Conservation (phyloP, 1,284 basidiomycete species). For the Ganoderma lingzhi region DNA sequence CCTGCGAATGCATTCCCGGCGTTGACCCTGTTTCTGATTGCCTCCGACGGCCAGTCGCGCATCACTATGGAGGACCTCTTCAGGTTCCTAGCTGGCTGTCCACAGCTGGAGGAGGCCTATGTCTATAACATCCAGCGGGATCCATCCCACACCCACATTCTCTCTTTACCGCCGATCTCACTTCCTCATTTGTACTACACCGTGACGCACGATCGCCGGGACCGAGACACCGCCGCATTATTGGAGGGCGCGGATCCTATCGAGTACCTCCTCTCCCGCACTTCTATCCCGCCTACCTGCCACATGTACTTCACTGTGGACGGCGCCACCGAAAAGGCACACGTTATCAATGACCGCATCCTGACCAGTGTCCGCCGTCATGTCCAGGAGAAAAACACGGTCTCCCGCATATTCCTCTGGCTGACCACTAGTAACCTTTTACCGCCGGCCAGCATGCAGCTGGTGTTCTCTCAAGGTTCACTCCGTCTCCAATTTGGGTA, state of each 20-base stretch:
- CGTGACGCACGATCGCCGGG: not conserved
- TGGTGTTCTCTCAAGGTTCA: not conserved
- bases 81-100: conserved; percentile 10
- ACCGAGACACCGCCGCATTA: too few relatives aligned
- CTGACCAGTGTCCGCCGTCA: not conserved
- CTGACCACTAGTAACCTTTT: not conserved
- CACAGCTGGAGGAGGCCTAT: conserved; percentile 6
- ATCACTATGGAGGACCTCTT: not conserved
- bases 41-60: not conserved
- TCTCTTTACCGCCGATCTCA: not conserved
- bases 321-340: not conserved
- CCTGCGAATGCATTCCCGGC: conserved; percentile 10
- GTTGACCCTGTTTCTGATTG: not conserved
- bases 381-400: not conserved
- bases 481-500: not conserved
- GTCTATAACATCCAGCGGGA: not conserved
- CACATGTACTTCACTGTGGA: not conserved
- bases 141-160: too few relatives aligned
- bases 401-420: not conserved
- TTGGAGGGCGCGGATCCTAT: too few relatives aligned
- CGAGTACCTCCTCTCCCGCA: not conserved
- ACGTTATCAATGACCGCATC: not conserved
- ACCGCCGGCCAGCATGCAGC: not conserved
- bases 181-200: not conserved
- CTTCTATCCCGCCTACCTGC: conserved; percentile 4